Conservation (phyloP, 2,329 filamentous ascomycete genomes). For the Diaporthe aspalathi region DNA sequence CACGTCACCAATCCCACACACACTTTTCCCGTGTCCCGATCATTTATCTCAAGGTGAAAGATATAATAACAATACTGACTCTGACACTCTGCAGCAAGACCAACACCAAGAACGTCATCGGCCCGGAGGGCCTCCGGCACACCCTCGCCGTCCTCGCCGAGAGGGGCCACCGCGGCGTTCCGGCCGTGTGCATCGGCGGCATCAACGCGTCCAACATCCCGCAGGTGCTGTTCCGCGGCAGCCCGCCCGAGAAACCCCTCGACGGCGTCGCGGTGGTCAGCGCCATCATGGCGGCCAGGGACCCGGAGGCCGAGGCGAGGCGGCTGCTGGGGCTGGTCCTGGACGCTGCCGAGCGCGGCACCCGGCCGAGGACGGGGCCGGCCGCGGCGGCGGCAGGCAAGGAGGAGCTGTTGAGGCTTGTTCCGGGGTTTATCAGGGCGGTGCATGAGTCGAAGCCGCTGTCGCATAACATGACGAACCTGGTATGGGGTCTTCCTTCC, state of each 20-base stretch:
- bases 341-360: slow-evolving; percentile 49
- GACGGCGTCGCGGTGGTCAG: slow-evolving; percentile 91
- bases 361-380: slow-evolving; percentile 16
- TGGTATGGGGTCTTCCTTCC: slow-evolving; percentile 60
- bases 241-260: slow-evolving; percentile 66
- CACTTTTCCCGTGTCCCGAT: no score
- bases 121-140: slow-evolving; percentile 74
- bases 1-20: slow-evolving; percentile 52
- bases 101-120: slow-evolving; percentile 86
- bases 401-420: slow-evolving; percentile 45
- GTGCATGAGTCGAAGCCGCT: slow-evolving; percentile 76
- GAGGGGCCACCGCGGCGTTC: slow-evolving; percentile 57
- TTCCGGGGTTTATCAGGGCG: slow-evolving; percentile 63
- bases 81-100: slow-evolving; percentile 70
- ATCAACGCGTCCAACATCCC: slow-evolving; percentile 82
- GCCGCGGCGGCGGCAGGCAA: background rate
- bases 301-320: slow-evolving; percentile 73
- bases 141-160: slow-evolving; percentile 72
- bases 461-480: slow-evolving; percentile 97
- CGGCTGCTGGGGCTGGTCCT: slow-evolving; percentile 69
- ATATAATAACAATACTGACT: background rate
- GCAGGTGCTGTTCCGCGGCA: slow-evolving; percentile 78
- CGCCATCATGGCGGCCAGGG: slow-evolving; percentile 80
- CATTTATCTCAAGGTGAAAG: background rate
- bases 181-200: slow-evolving; percentile 88